phyloP scores from a whole-genome alignment of 495 filamentous ascomycete species.

The Tuber umbilicatum region DNA sequence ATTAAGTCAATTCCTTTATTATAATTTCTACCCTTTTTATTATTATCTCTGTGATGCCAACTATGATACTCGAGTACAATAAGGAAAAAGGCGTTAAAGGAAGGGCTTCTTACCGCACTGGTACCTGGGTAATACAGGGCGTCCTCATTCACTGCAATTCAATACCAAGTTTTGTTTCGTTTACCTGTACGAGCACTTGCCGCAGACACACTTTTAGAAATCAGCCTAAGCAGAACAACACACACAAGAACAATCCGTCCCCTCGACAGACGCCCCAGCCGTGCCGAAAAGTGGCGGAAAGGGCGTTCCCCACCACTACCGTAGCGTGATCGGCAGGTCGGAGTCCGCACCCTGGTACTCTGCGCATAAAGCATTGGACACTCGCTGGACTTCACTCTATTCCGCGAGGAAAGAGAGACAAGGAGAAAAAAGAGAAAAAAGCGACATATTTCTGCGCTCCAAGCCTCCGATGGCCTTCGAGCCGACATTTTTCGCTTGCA shows the following conservation, averaged over 20 bases:
- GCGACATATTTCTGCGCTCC: neutral
- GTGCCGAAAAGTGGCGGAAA: neutral
- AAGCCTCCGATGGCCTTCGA: neutral
- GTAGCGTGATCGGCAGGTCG: neutral
- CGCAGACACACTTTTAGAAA: neutral
- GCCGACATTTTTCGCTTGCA: neutral
- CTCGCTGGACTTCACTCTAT: neutral
- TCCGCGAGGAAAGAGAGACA: neutral
- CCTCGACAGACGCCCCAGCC: neutral
- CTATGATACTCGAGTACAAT: neutral
- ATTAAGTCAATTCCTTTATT: neutral
- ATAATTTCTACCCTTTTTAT: neutral
- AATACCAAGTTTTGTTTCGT: neutral
- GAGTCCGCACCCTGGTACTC: neutral
- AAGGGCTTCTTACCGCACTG: neutral
- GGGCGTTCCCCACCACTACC: neutral
- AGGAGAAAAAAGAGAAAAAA: neutral
- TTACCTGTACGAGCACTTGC: neutral
- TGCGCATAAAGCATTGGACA: neutral
- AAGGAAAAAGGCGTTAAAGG: neutral
- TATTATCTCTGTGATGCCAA: neutral
- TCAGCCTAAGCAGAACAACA: neutral
- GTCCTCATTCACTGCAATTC: neutral
- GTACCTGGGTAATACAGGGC: neutral
- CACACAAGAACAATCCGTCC: neutral